Conservation (phyloP, 257 asterid genomes). For the Gentiana dahurica region DNA sequence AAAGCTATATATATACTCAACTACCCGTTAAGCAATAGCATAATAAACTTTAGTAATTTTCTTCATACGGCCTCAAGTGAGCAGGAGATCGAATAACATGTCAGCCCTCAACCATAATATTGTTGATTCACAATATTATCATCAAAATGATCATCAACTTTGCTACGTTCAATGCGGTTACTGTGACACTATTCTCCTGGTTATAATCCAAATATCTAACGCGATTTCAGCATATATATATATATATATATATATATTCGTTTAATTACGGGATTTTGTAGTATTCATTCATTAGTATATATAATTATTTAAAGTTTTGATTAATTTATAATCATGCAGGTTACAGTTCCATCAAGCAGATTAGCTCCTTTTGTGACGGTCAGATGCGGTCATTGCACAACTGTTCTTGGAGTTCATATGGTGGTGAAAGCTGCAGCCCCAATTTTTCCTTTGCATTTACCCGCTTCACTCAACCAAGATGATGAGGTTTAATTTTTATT, state of each 20-base stretch:
- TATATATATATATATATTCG: no score
- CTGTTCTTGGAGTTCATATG: slow-evolving; percentile 57
- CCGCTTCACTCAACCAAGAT: slow-evolving; percentile 27
- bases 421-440: slow-evolving; percentile 13
- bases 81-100: slow-evolving; percentile 22
- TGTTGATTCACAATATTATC: slow-evolving; percentile 2
- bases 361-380: slow-evolving; percentile 49
- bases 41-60: background rate
- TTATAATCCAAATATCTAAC: slow-evolving; percentile 6
- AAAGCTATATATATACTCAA: no score
- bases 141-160: slow-evolving; percentile 59
- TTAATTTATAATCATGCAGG: slow-evolving; percentile 29
- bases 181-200: slow-evolving; percentile 69
- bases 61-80: background rate
- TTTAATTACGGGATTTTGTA: no score
- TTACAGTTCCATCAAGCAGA: slow-evolving; percentile 59
- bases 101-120: slow-evolving; percentile 17
- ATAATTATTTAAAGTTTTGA: no score
- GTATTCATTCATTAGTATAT: no score
- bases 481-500: slow-evolving; percentile 14
- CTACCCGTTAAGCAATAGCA: no score
- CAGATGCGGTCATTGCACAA: slow-evolving; percentile 68
- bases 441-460: slow-evolving; percentile 29
- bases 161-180: slow-evolving; percentile 70
- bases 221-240: no score